Evolutionary conservation across 2,329 filamentous ascomycete species (phyloP), one percentile per base, ranked within the genome.

Genomic region (Chaetomium olivaceum): DNA sequence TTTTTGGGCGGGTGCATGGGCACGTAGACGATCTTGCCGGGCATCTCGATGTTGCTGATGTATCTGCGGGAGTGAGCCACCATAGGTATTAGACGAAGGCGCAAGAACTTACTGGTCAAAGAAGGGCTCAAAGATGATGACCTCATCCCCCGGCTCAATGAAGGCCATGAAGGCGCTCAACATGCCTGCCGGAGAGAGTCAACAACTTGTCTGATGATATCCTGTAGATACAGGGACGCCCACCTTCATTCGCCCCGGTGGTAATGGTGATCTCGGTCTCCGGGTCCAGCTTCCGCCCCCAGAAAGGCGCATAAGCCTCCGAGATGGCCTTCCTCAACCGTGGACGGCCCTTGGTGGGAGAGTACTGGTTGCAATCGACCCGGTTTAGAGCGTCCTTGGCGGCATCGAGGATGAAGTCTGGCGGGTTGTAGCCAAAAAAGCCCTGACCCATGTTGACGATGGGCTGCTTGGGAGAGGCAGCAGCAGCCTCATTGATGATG

Each of bases 281-380:
- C 0, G 94, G 92, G 77, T 99, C 84, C 54, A 99, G 79, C 68
- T 85, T 82, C 62, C 91, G 87, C 43, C 92, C 92, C 82, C 96
- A 98, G 46, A 62, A 58, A 2, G 93, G 92, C 16, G 92, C 91
- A 80, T 99, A 99, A 25, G 95, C 91, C 73, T 96, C 88, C 2
- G 95, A 91, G 73, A 99, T 89, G 60, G 95, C 95, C 82, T 98
- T 92, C 84, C 90, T 94, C 74, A 99, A 84, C 63, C 94, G 87
- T 51, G 95, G 94, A 7, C 94, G 89, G 67, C 95, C 95, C 83
- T 93, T 95, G 23, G 95, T 97, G 2, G 93, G 95, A 25, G 93
- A 94, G 83, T 99, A 99, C 82, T 99, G 95, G 78, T 99, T 99
- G 85, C 94, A 97, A 71, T 98, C 95, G 25, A 99, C 94, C 60